Conservation (phyloP, 306 rosid species). For the Trichosanthes cucumerina region DNA sequence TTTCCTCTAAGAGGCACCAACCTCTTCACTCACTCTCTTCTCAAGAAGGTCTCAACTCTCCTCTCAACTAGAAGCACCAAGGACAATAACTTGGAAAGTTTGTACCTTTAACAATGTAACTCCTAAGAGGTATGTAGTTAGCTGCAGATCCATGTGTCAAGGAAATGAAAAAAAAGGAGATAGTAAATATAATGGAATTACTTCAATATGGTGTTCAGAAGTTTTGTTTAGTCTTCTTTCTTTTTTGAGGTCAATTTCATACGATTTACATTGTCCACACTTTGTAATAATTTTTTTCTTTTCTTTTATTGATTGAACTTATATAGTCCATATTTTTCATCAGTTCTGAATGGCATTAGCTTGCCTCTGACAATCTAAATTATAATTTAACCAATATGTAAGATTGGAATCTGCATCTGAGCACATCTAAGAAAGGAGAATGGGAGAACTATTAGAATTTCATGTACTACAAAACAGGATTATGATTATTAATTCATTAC, state of each 20-base stretch:
- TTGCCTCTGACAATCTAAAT: neutral
- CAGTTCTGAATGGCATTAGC: neutral
- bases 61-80: conserved; percentile 32
- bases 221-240: neutral
- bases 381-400: neutral
- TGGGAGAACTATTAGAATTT: neutral
- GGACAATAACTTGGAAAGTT: neutral
- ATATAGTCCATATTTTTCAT: neutral
- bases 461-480: neutral
- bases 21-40: conserved; percentile 59
- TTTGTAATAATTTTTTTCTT: conserved; percentile 7
- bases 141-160: neutral
- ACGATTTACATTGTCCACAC: neutral
- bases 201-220: neutral
- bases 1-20: conserved; percentile 65
- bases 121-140: neutral
- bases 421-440: neutral
- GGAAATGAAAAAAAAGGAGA: neutral
- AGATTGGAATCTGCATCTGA: neutral
- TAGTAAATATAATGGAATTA: neutral
- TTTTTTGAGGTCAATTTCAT: neutral
- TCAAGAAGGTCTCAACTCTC: conserved; percentile 89
- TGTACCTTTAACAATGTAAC: conserved; percentile 1
- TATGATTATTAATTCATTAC: neutral
- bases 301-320: neutral